These are phyloP conservation scores for Vigna nakashimae DNA, from an alignment of 306 rosid species.

Conservation along the genomic window DNA sequence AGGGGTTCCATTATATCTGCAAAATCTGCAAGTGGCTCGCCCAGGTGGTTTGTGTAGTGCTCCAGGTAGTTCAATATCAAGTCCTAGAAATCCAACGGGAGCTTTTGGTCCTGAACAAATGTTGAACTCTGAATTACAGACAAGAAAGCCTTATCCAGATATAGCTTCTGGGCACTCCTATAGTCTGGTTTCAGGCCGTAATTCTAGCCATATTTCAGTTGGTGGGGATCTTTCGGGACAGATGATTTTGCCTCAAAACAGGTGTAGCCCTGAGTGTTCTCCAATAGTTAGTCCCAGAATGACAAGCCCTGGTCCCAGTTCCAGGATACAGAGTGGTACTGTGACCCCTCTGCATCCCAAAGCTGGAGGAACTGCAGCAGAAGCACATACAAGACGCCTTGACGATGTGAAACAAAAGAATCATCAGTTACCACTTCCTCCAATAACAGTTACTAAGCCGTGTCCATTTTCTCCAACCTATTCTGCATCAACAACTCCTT, in stretches of 20 bases:
- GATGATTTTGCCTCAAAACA: slow-evolving; percentile 61
- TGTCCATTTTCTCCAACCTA: slow-evolving; percentile 74
- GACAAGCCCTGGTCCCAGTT: slow-evolving; percentile 86
- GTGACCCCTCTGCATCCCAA: slow-evolving; percentile 88
- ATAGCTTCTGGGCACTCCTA: slow-evolving; percentile 73
- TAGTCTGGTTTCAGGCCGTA: slow-evolving; percentile 83
- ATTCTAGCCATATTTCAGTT: slow-evolving; percentile 79
- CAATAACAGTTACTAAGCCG: slow-evolving; percentile 60
- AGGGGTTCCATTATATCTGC: slow-evolving; percentile 61
- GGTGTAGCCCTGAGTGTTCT: slow-evolving; percentile 84
- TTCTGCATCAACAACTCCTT: slow-evolving; percentile 87
- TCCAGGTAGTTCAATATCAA: slow-evolving; percentile 78
- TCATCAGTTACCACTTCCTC: slow-evolving; percentile 88
- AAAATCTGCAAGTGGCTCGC: slow-evolving; percentile 65
- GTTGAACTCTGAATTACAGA: slow-evolving; percentile 58
- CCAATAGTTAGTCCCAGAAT: slow-evolving; percentile 83
- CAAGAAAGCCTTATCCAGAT: slow-evolving; percentile 68
- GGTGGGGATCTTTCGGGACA: slow-evolving; percentile 74
- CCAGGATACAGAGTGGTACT: slow-evolving; percentile 89
- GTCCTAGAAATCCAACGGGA: slow-evolving; percentile 82
- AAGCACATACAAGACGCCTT: slow-evolving; percentile 62
- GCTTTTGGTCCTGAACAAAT: slow-evolving; percentile 70
- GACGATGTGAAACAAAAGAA: slow-evolving; percentile 75
- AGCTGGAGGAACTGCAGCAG: slow-evolving; percentile 62
- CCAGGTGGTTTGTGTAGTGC: slow-evolving; percentile 78